Conservation (phyloP, 768 basidiomycete species). For the Suillus luteus region DNA sequence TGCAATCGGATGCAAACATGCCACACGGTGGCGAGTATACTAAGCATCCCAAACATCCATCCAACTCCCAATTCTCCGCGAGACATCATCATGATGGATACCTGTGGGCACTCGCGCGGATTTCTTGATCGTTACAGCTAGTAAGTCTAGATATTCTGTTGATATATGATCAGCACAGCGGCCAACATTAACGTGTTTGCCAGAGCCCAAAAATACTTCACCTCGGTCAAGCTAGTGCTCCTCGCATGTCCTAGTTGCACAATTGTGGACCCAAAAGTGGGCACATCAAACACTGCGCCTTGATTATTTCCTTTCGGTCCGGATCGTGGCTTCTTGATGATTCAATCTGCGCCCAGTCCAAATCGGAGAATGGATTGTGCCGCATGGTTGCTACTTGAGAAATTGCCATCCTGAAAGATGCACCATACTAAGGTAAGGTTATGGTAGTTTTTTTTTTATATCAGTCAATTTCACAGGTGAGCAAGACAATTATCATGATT, state of each 20-base stretch:
- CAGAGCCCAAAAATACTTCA: background rate
- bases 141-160: background rate
- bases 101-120: background rate
- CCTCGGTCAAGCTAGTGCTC: too few relatives aligned
- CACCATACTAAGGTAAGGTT: background rate
- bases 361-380: too few relatives aligned
- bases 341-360: too few relatives aligned
- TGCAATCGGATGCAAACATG: background rate
- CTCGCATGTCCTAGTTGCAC: too few relatives aligned
- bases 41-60: background rate
- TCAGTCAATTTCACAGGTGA: too few relatives aligned
- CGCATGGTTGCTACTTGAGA: too few relatives aligned
- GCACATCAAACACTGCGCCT: too few relatives aligned
- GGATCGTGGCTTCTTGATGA: too few relatives aligned
- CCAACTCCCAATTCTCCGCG: background rate
- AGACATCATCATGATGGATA: background rate
- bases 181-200: background rate
- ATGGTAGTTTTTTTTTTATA: background rate
- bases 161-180: background rate
- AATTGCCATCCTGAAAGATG: background rate
- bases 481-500: background rate
- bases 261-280: too few relatives aligned
- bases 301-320: too few relatives aligned
- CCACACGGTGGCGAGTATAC: background rate
- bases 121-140: background rate